A percentile compares a stretch with the other conserved stretches of the same genome.
Evolutionary conservation across 352 stramenopile species (phyloP).

Genomic region (Globisporangium sylvaticum): DNA sequence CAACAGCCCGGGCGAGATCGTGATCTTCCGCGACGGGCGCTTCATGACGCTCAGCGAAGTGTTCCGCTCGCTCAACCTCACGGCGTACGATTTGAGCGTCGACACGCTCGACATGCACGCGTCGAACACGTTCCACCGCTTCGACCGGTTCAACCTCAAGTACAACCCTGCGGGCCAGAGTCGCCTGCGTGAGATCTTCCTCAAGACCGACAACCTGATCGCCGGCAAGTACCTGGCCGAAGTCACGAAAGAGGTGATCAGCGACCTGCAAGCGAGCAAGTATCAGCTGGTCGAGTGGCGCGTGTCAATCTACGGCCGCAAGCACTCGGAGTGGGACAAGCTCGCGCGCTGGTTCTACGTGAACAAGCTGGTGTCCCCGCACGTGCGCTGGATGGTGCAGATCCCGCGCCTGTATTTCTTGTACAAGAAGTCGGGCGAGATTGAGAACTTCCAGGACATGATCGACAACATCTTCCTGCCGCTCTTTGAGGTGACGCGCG

Average conservation of each 20-base stretch:
- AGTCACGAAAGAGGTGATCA: slow-evolving; percentile 93
- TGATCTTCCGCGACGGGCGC: slow-evolving; percentile 94
- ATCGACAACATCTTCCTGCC: slow-evolving; percentile 98
- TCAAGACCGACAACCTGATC: slow-evolving; percentile 99
- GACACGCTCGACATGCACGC: slow-evolving; percentile 99
- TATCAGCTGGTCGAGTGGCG: slow-evolving; percentile 95
- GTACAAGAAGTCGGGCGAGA: slow-evolving; percentile 91
- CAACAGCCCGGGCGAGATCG: slow-evolving; percentile 88
- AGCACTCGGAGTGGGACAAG: slow-evolving; percentile 95
- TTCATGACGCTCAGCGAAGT: slow-evolving; percentile 96
- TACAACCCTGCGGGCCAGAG: slow-evolving; percentile 96
- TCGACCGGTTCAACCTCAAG: slow-evolving; percentile 99
- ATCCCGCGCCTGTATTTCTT: slow-evolving; percentile 96
- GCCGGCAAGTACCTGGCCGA: slow-evolving; percentile 94
- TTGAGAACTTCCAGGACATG: slow-evolving; percentile 97
- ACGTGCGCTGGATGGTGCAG: slow-evolving; percentile 98
- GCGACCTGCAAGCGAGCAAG: slow-evolving; percentile 86
- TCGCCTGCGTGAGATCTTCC: slow-evolving; percentile 96
- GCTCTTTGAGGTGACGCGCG: slow-evolving; percentile 96
- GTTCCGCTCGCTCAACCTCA: slow-evolving; percentile 91
- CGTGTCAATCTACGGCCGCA: slow-evolving; percentile 93
- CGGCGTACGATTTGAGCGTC: slow-evolving; percentile 97
- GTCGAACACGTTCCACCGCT: slow-evolving; percentile 99
- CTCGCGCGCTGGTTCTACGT: slow-evolving; percentile 96
- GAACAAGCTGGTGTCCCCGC: slow-evolving; percentile 88